Evolutionary conservation across 768 basidiomycete species (phyloP), one percentile per base, ranked within the genome.

Genomic region (Podaxis sp.): DNA sequence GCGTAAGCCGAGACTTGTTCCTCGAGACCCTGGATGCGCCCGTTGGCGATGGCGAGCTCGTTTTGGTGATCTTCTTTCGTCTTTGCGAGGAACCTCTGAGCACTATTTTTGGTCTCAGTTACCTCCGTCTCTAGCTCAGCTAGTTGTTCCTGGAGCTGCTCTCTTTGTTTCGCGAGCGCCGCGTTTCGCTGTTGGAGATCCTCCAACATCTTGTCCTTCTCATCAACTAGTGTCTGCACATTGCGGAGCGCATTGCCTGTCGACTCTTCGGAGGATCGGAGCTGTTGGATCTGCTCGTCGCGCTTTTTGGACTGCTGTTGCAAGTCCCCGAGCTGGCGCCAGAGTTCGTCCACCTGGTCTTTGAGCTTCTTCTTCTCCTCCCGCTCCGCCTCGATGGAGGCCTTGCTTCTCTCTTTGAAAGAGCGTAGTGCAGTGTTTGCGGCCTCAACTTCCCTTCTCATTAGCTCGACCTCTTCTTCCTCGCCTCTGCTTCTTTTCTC

Each of bases 41-140:
- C 38, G 8, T 62, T 62, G 11, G 30, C 52, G 2, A 6, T 6
- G 1, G 28, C 5, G n/a, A 55, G 2, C 41, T 62, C 53, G 10
- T 48, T 41, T 37, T 48, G 26, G 26, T 62, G 52, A 20, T 55
- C 53, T 38, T 60, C 59, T n/a, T 40, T 41, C 17, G 51, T n/a
- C 41, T 36, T 62, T 6, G 53, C 53, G 20, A 62, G 33, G n/a
- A 55, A 44, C 36, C 60, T 62, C 13, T 62, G 60, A 15, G 52
- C 41, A 4, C 52, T n/a, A 20, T 62, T 55, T 12, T 46, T 38
- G 24, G 38, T 26, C 38, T 55, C 60, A 10, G 30, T 36, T 3
- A 48, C 36, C 11, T 44, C 60, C 26, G 52, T 62, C 60, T 62
- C 60, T 40, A 55, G 37, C 20, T 46, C 53, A 10, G 22, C 33